These are phyloP conservation scores for Neopestalotiopsis rosae DNA, from an alignment of 2,329 filamentous ascomycete species.

Conservation along the genomic window DNA sequence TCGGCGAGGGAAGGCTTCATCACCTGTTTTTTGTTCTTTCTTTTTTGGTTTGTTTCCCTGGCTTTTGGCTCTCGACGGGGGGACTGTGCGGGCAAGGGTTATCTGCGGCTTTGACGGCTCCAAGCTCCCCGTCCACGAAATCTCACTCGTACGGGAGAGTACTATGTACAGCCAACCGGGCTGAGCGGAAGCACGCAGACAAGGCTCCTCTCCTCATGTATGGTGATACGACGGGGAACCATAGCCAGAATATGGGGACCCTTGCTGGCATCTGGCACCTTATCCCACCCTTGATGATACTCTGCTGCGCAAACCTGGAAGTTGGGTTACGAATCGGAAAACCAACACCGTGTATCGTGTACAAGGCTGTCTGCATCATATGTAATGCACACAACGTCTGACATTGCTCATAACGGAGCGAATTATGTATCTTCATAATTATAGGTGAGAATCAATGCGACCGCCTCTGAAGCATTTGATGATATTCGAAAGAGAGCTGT, in stretches of 20 bases:
- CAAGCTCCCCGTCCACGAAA: not conserved
- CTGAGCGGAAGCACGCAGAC: not conserved
- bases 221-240: not conserved
- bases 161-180: conserved; percentile 1
- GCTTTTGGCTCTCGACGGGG: not conserved
- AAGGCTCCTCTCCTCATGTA: not conserved
- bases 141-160: not conserved
- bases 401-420: not conserved
- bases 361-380: not conserved
- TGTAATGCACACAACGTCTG: not conserved
- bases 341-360: not conserved
- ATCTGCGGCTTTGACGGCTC: not conserved
- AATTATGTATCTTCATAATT: not conserved
- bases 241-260: too few species aligned
- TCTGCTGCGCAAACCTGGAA: too few species aligned
- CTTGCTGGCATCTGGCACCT: too few species aligned
- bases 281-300: too few species aligned
- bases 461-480: not conserved
- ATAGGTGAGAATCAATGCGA: not conserved
- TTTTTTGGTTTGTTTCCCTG: not conserved
- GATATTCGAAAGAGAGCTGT: not conserved
- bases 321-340: not conserved
- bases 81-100: not conserved
- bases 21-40: not conserved
- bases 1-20: conserved; percentile 1